Base-by-base conservation (phyloP, 1,284 basidiomycete genomes). In the Microbotryum intermedium region DNA sequence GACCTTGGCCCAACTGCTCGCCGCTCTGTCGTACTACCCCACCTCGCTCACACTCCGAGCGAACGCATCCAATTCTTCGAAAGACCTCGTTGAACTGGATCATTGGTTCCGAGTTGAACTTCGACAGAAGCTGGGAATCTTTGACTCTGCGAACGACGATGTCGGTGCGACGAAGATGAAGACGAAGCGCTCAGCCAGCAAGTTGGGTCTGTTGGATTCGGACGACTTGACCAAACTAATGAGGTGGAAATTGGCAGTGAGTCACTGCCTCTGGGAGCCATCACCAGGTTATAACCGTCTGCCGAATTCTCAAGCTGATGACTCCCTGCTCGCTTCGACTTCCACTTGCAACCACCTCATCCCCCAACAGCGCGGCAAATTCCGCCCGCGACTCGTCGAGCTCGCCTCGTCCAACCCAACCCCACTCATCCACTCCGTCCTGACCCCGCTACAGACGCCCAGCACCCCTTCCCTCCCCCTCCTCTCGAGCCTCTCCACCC, bases 241-340 rank as follows among this genome's bases (percentile, higher is more conserved):
- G 61, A 25, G 52, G 5, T 66, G 61, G 64, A 66, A 66, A 44
- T 25, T 66, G 1, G 58, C 64, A 0, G 64, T 65, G 10, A 46
- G 58, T 45, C n/a, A 16, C 45, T n/a, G n/a, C n/a, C n/a, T n/a
- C n/a, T n/a, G n/a, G n/a, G n/a, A n/a, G n/a, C n/a, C n/a, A n/a
- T n/a, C n/a, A n/a, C n/a, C n/a, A n/a, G n/a, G 1, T 48, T 3
- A 18, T 48, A 21, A 2, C 21, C 46, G 11, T 48, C 1, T 48
- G 7, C 21, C 3, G 20, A 10, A 48, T 23, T n/a, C n/a, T n/a
- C n/a, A n/a, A n/a, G n/a, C n/a, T n/a, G n/a, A n/a, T n/a, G n/a
- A n/a, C n/a, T n/a, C n/a, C n/a, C n/a, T n/a, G n/a, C n/a, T n/a
- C n/a, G n/a, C 23, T 18, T 3, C 4, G 8, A 21, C 11, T 4